Conservation (phyloP, 768 basidiomycete species). For the Rhizopogon rudus region DNA sequence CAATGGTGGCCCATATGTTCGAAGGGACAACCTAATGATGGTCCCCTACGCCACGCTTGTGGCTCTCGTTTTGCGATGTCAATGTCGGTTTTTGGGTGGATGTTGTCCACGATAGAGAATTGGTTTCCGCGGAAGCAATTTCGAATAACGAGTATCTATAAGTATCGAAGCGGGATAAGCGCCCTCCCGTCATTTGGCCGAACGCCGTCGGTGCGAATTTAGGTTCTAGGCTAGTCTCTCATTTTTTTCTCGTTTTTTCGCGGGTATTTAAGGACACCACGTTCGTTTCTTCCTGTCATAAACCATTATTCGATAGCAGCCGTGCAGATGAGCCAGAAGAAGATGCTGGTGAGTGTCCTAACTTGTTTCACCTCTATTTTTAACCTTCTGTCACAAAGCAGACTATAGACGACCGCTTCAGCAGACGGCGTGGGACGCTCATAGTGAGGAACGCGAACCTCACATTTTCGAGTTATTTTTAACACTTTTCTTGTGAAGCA, state of each 20-base stretch:
- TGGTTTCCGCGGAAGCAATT: conserved; percentile 1
- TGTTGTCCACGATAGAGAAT: background rate
- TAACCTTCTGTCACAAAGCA: no score
- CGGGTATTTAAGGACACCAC: background rate
- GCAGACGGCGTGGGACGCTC: no score
- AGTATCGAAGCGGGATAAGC: background rate
- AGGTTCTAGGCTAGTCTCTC: background rate
- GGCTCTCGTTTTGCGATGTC: background rate
- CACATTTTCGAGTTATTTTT: background rate
- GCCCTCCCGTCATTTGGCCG: background rate
- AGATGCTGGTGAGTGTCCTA: background rate
- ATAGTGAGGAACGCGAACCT: background rate
- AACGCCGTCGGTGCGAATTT: background rate
- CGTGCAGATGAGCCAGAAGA: no score
- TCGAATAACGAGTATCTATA: background rate
- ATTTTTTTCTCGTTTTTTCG: background rate
- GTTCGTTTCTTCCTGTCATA: background rate
- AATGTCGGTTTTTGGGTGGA: background rate
- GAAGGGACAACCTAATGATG: background rate
- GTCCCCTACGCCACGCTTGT: background rate
- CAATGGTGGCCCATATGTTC: background rate
- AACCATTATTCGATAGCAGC: background rate
- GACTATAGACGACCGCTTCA: no score
- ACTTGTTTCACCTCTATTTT: no score
- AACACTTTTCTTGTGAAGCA: background rate